Evolutionary conservation across 1,284 basidiomycete species (phyloP), one percentile per base, ranked within the genome.

Genomic region (Chondrostereum purpureum): DNA sequence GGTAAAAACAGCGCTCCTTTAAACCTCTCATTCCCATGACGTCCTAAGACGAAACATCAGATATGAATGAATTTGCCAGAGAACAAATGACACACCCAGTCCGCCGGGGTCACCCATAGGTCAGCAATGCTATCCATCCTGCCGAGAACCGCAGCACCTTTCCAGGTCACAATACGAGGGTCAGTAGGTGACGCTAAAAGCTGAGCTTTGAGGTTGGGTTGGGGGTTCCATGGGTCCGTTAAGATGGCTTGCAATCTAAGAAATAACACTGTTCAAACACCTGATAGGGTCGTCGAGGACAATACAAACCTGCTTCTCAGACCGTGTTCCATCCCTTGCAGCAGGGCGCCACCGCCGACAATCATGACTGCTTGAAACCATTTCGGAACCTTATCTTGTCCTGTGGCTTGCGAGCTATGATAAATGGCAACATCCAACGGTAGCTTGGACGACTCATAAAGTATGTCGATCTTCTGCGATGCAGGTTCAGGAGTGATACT

Each of bases 351-450:
- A 0, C 91, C 87, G 5, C 95, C 95, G 22, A 95, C 83, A 35
- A 98, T 80, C 5, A 99, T 70, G 41, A 98, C 88, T 8, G 88
- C 88, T 60, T 88, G 82, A 6, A 94, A 75, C 54, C 95, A 91
- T 56, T 92, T 90, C 54, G 88, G 83, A 47, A 94, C 83, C 64
- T 90, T 89, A 45, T 95, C 92, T 55, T 96, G 92, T 1, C 87
- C 88, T 1, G 82, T 84, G 1, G 89, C 83, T 6, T 92, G 75
- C 13, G 94, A 82, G 48, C 89, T 88, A 54, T 95, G 92, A 63
- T 92, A 92, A 50, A 98, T 89, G 2, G 94, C 96, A 10, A 91
- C 88, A 59, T 99, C 96, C 44, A 99, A 73, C 0, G 95, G 91
- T 33, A 95, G 75, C 63, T 93, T 92, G 62, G 85, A 83, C 20